These are phyloP conservation scores for Arachis hypogaea DNA, from an alignment of 306 rosid genomes.

Conservation along the genomic window DNA sequence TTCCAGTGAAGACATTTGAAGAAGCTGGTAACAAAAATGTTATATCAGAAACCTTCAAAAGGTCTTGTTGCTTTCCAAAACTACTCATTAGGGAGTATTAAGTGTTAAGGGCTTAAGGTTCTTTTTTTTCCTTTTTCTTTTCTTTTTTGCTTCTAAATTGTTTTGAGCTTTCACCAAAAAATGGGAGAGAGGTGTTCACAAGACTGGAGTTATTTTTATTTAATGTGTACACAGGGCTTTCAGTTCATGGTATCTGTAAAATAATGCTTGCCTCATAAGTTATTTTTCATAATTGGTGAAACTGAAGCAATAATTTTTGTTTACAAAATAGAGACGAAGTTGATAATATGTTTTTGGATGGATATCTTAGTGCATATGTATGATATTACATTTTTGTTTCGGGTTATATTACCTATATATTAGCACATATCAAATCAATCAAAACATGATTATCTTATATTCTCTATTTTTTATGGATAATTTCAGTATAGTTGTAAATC, in stretches of 20 bases:
- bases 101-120: constrained; percentile 43
- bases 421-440: too few species aligned
- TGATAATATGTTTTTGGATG: not conserved
- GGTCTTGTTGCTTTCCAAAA: constrained; percentile 38
- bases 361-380: not conserved
- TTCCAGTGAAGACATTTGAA: constrained; percentile 29
- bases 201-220: constrained; percentile 27
- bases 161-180: constrained; percentile 30
- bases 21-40: constrained; percentile 35
- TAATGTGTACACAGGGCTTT: constrained; percentile 44
- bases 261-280: constrained; percentile 28
- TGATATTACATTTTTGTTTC: too few species aligned
- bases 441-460: too few species aligned
- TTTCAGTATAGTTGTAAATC: too few species aligned
- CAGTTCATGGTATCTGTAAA: constrained; percentile 38
- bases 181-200: constrained; percentile 27
- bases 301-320: not conserved
- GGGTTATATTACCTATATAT: too few species aligned
- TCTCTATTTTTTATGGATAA: too few species aligned
- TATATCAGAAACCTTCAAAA: constrained; percentile 46
- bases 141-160: constrained; percentile 20
- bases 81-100: constrained; percentile 41
- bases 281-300: constrained; percentile 36
- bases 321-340: not conserved
- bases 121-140: constrained; percentile 33